A percentile compares a stretch with the other conserved stretches of the same genome.
Evolutionary conservation across 768 basidiomycete genomes (phyloP).

Genomic region (Pisolithus microcarpus): DNA sequence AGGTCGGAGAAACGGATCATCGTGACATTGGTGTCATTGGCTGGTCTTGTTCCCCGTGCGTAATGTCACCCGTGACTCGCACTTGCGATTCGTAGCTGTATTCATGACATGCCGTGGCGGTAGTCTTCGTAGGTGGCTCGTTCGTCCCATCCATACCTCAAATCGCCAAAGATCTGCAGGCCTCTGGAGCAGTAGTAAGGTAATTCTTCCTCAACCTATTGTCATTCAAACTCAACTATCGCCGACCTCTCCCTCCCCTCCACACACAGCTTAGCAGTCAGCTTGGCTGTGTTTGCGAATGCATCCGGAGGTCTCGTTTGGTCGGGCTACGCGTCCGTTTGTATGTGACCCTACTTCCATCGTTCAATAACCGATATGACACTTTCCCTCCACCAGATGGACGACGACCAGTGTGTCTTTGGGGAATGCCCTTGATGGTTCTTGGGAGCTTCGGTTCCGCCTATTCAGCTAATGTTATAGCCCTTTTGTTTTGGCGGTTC

Average conservation of each 20-base stretch:
- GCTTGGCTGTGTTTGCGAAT: conserved; percentile 40
- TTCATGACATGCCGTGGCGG: not conserved
- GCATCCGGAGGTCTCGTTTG: conserved; percentile 44
- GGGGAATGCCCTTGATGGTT: conserved; percentile 50
- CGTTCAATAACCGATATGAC: not conserved
- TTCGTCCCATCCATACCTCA: conserved; percentile 74
- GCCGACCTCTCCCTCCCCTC: not conserved
- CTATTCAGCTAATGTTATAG: conserved; percentile 32
- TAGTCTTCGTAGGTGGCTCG: conserved; percentile 62
- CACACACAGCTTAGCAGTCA: conserved; percentile 38
- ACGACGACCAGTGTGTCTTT: conserved; percentile 51
- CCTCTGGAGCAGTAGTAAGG: conserved; percentile 55
- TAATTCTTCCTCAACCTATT: conserved; percentile 12
- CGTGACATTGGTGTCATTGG: conserved; percentile 49
- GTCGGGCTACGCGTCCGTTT: conserved; percentile 46
- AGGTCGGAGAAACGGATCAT: conserved; percentile 44
- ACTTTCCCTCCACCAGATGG: conserved; percentile 43
- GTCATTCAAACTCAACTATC: not conserved
- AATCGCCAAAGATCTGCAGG: conserved; percentile 56
- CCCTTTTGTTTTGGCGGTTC: conserved; percentile 55
- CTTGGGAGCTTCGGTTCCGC: conserved; percentile 58
- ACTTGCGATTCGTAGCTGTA: not conserved
- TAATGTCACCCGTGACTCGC: not conserved
- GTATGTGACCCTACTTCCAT: conserved; percentile 21
- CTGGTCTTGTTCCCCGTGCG: conserved; percentile 59